These are phyloP conservation scores for Acer negundo DNA, from an alignment of 345 rosid genomes.

Conservation along the genomic window DNA sequence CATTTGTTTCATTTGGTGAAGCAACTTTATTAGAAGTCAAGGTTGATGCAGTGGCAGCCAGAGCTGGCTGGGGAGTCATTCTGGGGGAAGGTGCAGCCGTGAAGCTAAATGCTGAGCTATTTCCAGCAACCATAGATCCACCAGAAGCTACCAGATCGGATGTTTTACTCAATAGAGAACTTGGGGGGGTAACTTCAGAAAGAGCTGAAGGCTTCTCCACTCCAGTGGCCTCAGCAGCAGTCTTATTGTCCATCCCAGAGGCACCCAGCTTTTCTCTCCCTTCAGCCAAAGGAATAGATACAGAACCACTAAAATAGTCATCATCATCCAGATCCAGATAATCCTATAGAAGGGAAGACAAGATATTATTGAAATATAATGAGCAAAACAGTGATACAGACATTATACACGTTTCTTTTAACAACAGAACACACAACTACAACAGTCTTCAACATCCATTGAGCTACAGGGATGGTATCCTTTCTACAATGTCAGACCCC, in stretches of 20 bases:
- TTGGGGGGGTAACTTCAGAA: constrained; percentile 36
- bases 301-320: constrained; percentile 28
- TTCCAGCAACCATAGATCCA: constrained; percentile 41
- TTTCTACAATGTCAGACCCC: background rate
- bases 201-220: constrained; percentile 33
- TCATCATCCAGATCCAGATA: constrained; percentile 75
- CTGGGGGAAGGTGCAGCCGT: constrained; percentile 30
- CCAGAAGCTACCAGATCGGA: constrained; percentile 32
- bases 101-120: constrained; percentile 26
- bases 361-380: background rate
- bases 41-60: constrained; percentile 31
- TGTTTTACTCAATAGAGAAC: constrained; percentile 36
- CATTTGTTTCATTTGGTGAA: constrained; percentile 27
- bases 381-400: background rate
- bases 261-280: constrained; percentile 41
- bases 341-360: constrained; percentile 49
- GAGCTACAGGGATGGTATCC: background rate
- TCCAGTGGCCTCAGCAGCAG: constrained; percentile 37
- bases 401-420: background rate
- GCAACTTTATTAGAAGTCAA: constrained; percentile 29
- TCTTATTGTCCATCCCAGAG: constrained; percentile 30
- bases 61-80: constrained; percentile 37
- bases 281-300: constrained; percentile 30
- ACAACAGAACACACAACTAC: background rate
- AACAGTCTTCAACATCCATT: background rate